phyloP scores from a whole-genome alignment of 495 filamentous ascomycete genomes.

The Penicillium flavigenum region DNA sequence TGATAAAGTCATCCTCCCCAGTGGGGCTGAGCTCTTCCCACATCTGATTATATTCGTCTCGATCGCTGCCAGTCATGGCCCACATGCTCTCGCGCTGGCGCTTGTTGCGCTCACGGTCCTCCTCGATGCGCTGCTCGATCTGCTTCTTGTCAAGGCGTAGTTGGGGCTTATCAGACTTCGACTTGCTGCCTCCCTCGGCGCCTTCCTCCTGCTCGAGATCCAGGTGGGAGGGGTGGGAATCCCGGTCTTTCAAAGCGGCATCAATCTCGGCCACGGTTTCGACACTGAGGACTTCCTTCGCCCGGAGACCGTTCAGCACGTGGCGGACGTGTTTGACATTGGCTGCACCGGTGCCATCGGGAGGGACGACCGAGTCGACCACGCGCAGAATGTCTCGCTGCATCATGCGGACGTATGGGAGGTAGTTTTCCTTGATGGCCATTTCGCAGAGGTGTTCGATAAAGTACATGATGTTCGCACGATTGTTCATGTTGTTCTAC shows the following conservation, averaged over 20 bases:
- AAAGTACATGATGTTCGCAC: constrained; percentile 99
- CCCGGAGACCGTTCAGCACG: constrained; percentile 68
- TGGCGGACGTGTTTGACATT: constrained; percentile 91
- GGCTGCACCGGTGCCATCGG: constrained; percentile 84
- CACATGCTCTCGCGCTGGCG: constrained; percentile 84
- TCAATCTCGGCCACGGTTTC: constrained; percentile 76
- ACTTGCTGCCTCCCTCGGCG: constrained; percentile 24
- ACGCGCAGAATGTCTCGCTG: constrained; percentile 86
- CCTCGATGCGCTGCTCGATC: constrained; percentile 94
- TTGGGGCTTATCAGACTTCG: constrained; percentile 35
- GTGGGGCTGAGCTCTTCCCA: constrained; percentile 80
- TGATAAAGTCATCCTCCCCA: constrained; percentile 77
- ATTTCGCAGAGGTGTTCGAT: constrained; percentile 92
- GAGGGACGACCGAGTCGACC: constrained; percentile 78
- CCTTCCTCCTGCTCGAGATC: constrained; percentile 41
- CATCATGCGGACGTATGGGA: constrained; percentile 86
- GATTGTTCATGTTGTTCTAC: constrained; percentile 89
- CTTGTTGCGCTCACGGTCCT: constrained; percentile 95
- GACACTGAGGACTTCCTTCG: constrained; percentile 63
- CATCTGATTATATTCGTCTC: constrained; percentile 64
- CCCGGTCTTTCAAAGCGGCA: constrained; percentile 72
- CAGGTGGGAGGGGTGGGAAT: constrained; percentile 47
- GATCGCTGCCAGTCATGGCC: constrained; percentile 64
- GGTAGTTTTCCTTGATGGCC: constrained; percentile 69
- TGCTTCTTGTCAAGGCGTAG: constrained; percentile 74